Conservation (phyloP, 345 rosid species). For the Salix dunnii region DNA sequence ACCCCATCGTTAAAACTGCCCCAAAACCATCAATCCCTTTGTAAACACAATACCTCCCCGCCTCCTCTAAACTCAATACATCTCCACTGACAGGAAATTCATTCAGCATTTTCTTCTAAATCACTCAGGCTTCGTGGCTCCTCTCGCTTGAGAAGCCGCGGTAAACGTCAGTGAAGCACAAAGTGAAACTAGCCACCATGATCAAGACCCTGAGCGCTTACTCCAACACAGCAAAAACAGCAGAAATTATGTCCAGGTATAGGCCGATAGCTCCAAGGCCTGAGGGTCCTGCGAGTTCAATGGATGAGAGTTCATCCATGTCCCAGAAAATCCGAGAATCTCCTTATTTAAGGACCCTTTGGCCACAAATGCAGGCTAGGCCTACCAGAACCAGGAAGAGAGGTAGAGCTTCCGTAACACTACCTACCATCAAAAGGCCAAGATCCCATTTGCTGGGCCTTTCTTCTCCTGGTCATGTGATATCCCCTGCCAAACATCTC, state of each 20-base stretch:
- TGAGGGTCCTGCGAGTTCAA: conserved; percentile 28
- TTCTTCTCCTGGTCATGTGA: conserved; percentile 24
- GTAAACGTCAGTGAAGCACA: neutral
- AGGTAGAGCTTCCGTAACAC: conserved; percentile 55
- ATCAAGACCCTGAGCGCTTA: conserved; percentile 52
- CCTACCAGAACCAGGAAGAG: conserved; percentile 88
- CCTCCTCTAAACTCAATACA: neutral
- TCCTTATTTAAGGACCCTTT: conserved; percentile 68
- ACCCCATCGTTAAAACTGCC: conserved; percentile 9
- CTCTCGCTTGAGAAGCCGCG: neutral
- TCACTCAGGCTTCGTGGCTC: neutral
- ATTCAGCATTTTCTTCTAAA: neutral
- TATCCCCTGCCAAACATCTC: conserved; percentile 24
- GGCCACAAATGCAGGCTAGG: conserved; percentile 86
- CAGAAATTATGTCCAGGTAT: conserved; percentile 90
- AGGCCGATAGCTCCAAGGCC: conserved; percentile 96
- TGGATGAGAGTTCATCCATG: conserved; percentile 41
- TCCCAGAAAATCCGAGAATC: conserved; percentile 68
- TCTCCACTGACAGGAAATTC: neutral
- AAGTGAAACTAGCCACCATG: conserved; percentile 32
- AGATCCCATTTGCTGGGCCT: conserved; percentile 28
- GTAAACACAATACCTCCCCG: neutral
- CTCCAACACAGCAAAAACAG: conserved; percentile 60
- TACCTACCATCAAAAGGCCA: conserved; percentile 49
- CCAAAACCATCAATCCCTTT: neutral